Evolutionary conservation across 2,329 filamentous ascomycete genomes (phyloP).

Genomic region (Graphilbum fragrans): DNA sequence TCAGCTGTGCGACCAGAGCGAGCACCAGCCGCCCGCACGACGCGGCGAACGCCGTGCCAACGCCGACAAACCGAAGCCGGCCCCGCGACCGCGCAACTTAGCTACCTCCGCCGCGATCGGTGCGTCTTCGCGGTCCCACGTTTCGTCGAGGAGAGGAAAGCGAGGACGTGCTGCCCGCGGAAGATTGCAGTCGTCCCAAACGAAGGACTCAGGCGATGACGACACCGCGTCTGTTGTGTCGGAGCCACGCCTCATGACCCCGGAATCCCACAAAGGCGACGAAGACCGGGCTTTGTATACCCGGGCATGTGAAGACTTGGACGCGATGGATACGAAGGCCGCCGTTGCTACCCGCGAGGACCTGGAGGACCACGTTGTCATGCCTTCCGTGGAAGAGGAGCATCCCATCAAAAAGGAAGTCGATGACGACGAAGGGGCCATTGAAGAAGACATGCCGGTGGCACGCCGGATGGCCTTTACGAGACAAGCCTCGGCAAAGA

Average conservation of each 20-base stretch:
- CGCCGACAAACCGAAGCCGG: constrained; percentile 36
- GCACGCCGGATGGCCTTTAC: constrained; percentile 35
- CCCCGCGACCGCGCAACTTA: constrained; percentile 25
- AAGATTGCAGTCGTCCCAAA: constrained; percentile 26
- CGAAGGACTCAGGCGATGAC: constrained; percentile 21
- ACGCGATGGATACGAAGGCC: constrained; percentile 19
- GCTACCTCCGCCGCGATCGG: constrained; percentile 14
- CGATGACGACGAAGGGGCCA: constrained; percentile 19
- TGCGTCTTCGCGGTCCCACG: neutral
- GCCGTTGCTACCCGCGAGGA: no score
- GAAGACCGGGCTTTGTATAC: constrained; percentile 7
- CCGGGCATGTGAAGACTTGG: neutral
- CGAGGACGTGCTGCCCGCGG: constrained; percentile 15
- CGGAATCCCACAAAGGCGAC: constrained; percentile 32
- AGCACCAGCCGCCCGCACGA: constrained; percentile 86
- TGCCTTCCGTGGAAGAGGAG: constrained; percentile 38
- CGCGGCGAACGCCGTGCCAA: constrained; percentile 69
- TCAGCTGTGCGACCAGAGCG: constrained; percentile 81
- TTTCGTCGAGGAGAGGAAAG: constrained; percentile 12
- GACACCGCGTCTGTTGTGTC: constrained; percentile 20
- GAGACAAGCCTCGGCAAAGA: constrained; percentile 42
- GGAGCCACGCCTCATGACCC: constrained; percentile 45
- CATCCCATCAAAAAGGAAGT: constrained; percentile 29
- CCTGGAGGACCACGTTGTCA: constrained; percentile 16
- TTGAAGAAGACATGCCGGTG: neutral